Evolutionary conservation across 2,329 filamentous ascomycete species (phyloP).

Genomic region (Colletotrichum viniferum): DNA sequence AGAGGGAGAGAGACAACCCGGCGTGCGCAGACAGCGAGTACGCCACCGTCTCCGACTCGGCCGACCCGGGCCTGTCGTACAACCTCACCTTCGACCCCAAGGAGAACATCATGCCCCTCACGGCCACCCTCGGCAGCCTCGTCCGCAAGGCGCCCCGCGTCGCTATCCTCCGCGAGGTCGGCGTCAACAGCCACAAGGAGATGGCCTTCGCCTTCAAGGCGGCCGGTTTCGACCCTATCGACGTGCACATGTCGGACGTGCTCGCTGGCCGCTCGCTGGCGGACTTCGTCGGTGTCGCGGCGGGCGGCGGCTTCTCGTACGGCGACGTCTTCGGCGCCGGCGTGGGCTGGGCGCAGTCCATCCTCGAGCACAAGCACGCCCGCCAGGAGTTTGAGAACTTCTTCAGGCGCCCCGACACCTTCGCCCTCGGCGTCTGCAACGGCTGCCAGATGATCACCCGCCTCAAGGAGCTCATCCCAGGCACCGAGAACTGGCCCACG

Average conservation of each 20-base stretch:
- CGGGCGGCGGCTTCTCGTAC: conserved; percentile 97
- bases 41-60: conserved; percentile 72
- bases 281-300: conserved; percentile 85
- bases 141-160: conserved; percentile 73
- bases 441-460: conserved; percentile 94
- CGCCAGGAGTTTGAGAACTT: conserved; percentile 82
- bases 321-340: conserved; percentile 88
- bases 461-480: conserved; percentile 80
- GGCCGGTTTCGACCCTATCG: conserved; percentile 88
- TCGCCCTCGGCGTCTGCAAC: conserved; percentile 94
- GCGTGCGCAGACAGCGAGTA: conserved; percentile 85
- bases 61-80: conserved; percentile 84
- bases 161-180: conserved; percentile 92
- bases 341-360: conserved; percentile 93
- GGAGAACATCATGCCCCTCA: conserved; percentile 76
- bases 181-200: conserved; percentile 94
- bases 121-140: conserved; percentile 47
- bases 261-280: conserved; percentile 79
- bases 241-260: conserved; percentile 97
- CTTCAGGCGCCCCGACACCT: conserved; percentile 88
- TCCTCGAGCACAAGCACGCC: conserved; percentile 80
- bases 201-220: conserved; percentile 96
- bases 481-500: conserved; percentile 81
- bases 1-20: conserved; percentile 87
- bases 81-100: conserved; percentile 80